Conservation (phyloP, 768 basidiomycete genomes). For the Leccinum obscurum region DNA sequence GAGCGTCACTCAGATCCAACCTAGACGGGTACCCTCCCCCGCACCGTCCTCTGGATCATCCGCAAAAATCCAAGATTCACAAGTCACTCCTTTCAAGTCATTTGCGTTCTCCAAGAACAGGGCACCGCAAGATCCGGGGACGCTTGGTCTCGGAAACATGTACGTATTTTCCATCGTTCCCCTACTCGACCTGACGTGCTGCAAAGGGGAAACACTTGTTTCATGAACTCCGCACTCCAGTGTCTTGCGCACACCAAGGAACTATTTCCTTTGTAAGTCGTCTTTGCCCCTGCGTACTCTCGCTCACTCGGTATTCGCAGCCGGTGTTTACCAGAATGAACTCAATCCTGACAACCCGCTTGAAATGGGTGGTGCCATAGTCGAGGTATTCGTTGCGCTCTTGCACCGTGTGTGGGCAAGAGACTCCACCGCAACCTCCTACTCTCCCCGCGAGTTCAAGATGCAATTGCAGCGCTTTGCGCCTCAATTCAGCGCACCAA, state of each 20-base stretch:
- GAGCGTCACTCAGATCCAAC: conserved; percentile 25
- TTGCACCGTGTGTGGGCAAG: conserved; percentile 82
- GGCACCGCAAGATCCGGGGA: conserved; percentile 59
- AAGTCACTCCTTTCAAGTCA: conserved; percentile 30
- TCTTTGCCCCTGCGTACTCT: conserved; percentile 3
- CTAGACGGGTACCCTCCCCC: conserved; percentile 24
- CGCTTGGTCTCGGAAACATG: conserved; percentile 88
- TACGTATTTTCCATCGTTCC: conserved; percentile 38
- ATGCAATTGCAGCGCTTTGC: conserved; percentile 86
- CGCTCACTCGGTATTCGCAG: conserved; percentile 36
- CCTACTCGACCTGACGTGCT: conserved; percentile 15
- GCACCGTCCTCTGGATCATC: conserved; percentile 21
- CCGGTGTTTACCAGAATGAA: conserved; percentile 79
- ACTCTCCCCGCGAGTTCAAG: conserved; percentile 95
- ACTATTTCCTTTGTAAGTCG: conserved; percentile 84
- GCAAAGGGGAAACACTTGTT: conserved; percentile 90
- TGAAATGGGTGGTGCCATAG: conserved; percentile 99
- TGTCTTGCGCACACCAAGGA: conserved; percentile 93
- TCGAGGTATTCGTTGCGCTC: conserved; percentile 85
- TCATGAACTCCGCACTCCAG: conserved; percentile 99
- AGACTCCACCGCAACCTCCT: conserved; percentile 54
- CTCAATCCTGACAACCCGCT: conserved; percentile 95
- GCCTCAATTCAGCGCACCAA: conserved; percentile 96
- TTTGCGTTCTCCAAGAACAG: conserved; percentile 41
- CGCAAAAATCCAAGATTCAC: conserved; percentile 28